These are phyloP conservation scores for Dactylellina leptospora DNA, from an alignment of 2,329 filamentous ascomycete species.

Conservation along the genomic window DNA sequence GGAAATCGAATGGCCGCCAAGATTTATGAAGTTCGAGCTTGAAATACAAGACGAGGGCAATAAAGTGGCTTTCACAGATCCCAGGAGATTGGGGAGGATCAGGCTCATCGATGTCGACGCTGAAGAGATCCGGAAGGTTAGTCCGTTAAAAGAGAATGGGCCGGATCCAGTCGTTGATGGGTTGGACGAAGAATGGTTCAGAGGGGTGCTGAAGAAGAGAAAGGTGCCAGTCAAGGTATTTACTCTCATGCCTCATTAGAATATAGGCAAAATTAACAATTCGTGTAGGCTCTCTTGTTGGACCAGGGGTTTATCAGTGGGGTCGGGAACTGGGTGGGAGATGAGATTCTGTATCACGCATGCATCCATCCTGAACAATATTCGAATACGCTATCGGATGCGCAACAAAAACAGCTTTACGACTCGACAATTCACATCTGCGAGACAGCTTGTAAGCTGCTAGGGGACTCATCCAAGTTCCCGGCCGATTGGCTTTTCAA, in stretches of 20 bases:
- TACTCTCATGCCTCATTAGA: background rate
- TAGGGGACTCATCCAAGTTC: constrained; percentile 77
- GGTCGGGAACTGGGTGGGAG: constrained; percentile 95
- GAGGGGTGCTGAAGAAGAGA: constrained; percentile 74
- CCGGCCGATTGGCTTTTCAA: constrained; percentile 89
- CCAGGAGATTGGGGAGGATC: constrained; percentile 79
- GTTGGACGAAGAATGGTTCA: constrained; percentile 79
- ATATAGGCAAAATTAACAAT: background rate
- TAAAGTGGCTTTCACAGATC: constrained; percentile 80
- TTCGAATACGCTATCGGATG: constrained; percentile 78
- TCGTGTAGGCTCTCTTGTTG: constrained; percentile 72
- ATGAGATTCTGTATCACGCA: constrained; percentile 91
- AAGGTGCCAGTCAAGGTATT: constrained; percentile 79
- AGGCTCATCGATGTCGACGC: constrained; percentile 79
- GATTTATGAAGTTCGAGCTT: constrained; percentile 79
- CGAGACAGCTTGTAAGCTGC: constrained; percentile 26
- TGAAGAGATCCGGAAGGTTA: constrained; percentile 77
- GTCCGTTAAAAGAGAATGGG: constrained; percentile 87
- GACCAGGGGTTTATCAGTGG: constrained; percentile 90
- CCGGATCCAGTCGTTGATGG: constrained; percentile 89
- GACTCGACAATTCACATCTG: constrained; percentile 75
- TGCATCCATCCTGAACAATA: constrained; percentile 92
- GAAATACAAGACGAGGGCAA: constrained; percentile 60
- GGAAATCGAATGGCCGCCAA: constrained; percentile 77
- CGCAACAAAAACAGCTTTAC: constrained; percentile 76